phyloP scores from a whole-genome alignment of 768 basidiomycete species.

The Pluteus cervinus region DNA sequence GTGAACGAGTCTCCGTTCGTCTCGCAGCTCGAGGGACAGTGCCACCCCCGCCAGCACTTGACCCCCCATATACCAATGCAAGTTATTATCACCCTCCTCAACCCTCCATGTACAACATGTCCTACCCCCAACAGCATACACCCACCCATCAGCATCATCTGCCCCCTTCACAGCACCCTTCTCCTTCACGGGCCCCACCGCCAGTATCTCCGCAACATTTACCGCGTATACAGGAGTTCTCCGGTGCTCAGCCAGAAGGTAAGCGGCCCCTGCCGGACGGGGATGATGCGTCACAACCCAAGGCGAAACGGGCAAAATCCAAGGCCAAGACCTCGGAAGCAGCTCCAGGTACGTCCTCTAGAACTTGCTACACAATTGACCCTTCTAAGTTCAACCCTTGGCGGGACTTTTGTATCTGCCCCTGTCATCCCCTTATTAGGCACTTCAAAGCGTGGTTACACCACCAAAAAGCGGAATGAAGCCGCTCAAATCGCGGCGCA shows the following conservation, averaged over 20 bases:
- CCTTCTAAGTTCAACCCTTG: too few relatives aligned
- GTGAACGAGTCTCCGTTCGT: conserved; percentile 54
- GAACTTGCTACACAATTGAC: too few relatives aligned
- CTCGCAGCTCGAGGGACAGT: conserved; percentile 45
- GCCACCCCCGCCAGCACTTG: conserved; percentile 19
- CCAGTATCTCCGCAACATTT: background rate
- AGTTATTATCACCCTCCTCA: conserved; percentile 27
- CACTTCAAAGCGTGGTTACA: conserved; percentile 61
- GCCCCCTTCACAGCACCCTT: conserved; percentile 13
- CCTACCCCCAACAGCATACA: conserved; percentile 3
- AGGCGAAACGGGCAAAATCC: conserved; percentile 34
- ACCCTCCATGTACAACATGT: conserved; percentile 14
- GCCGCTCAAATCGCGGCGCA: conserved; percentile 60
- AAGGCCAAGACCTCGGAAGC: conserved; percentile 30
- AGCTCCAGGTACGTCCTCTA: conserved; percentile 10
- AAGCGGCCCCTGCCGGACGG: conserved; percentile 18
- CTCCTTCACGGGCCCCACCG: conserved; percentile 1
- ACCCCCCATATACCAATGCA: conserved; percentile 19
- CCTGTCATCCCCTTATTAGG: conserved; percentile 21
- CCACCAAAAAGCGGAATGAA: conserved; percentile 67
- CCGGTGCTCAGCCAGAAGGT: conserved; percentile 1
- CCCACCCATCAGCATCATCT: conserved; percentile 13
- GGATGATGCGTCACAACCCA: conserved; percentile 30
- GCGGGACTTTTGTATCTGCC: too few relatives aligned
- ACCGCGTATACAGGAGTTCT: background rate